Evolutionary conservation across 108 stramenopile species (phyloP).

Genomic region (Asterionellopsis glacialis): DNA sequence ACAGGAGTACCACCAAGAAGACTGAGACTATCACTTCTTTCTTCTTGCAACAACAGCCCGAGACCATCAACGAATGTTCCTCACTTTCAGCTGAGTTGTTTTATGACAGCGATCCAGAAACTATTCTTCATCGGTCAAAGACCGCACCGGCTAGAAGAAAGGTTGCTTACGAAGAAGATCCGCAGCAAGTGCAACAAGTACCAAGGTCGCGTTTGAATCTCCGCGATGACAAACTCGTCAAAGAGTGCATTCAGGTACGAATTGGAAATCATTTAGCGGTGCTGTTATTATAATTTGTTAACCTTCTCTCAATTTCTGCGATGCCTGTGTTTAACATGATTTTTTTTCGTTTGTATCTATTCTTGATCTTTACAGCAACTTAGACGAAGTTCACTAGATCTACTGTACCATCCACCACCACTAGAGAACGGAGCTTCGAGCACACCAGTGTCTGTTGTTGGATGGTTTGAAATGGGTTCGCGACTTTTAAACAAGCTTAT

Average conservation of each 20-base stretch:
- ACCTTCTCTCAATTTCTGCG: background rate
- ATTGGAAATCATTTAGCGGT: background rate
- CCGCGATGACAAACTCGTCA: background rate
- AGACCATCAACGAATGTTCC: too few relatives aligned
- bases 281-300: background rate
- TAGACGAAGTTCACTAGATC: background rate
- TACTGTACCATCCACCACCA: background rate
- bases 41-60: too few relatives aligned
- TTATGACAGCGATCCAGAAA: constrained; percentile 5
- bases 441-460: constrained; percentile 17
- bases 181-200: background rate
- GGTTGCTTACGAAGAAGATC: background rate
- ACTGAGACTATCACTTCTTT: too few relatives aligned
- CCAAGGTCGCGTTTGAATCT: background rate
- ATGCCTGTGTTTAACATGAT: background rate
- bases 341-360: background rate
- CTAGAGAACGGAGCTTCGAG: background rate
- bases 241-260: background rate
- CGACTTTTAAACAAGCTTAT: constrained; percentile 48
- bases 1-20: too few relatives aligned
- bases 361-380: background rate
- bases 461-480: constrained; percentile 63
- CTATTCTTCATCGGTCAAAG: background rate
- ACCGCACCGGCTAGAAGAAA: background rate
- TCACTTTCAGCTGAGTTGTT: background rate